phyloP scores from a whole-genome alignment of 1,284 basidiomycete species.

The Sparassis latifolia region DNA sequence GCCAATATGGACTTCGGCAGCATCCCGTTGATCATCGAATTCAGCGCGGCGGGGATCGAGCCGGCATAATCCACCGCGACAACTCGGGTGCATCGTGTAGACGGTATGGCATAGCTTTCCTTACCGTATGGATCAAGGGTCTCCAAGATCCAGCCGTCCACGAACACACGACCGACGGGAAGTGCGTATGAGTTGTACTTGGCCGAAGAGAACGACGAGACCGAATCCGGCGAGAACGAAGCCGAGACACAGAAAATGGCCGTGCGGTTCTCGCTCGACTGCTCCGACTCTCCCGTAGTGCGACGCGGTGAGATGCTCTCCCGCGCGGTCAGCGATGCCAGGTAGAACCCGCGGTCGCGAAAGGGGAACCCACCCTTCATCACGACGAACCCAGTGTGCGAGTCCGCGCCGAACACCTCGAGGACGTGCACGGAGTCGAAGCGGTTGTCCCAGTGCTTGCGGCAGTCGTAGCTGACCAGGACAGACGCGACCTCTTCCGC shows the following conservation, averaged over 20 bases:
- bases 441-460: constrained; percentile 82
- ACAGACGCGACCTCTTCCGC: constrained; percentile 86
- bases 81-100: constrained; percentile 85
- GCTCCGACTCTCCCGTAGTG: constrained; percentile 23
- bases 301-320: constrained; percentile 32
- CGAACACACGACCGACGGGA: constrained; percentile 76
- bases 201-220: constrained; percentile 44
- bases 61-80: constrained; percentile 89
- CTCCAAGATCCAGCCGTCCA: constrained; percentile 97
- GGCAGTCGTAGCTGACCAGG: constrained; percentile 64
- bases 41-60: constrained; percentile 81
- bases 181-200: constrained; percentile 79
- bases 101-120: constrained; percentile 93
- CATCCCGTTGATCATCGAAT: constrained; percentile 81
- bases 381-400: constrained; percentile 63
- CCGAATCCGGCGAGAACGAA: constrained; percentile 64
- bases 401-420: constrained; percentile 78
- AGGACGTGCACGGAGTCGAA: constrained; percentile 68
- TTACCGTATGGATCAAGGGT: constrained; percentile 95
- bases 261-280: constrained; percentile 32
- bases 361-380: constrained; percentile 85
- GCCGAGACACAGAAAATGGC: constrained; percentile 75
- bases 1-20: constrained; percentile 65
- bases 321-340: constrained; percentile 73
- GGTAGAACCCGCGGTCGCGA: constrained; percentile 81